Percentiles rank a stretch among this genome's conserved stretches.
phyloP scores from a whole-genome alignment of 768 basidiomycete genomes.

The Tulasnella sp. region DNA sequence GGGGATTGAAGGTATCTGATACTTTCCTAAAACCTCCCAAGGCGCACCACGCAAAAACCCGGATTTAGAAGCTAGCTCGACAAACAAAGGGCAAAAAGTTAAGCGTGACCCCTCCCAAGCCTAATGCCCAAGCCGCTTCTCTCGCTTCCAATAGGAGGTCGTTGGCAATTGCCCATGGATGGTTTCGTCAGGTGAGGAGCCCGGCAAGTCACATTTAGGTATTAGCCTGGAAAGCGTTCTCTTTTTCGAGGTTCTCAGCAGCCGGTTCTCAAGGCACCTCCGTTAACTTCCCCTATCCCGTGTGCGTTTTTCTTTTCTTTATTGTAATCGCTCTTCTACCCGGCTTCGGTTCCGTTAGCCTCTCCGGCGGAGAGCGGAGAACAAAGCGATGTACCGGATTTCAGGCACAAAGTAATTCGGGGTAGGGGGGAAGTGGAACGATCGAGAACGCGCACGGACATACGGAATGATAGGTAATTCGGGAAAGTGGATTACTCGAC shows the following conservation, averaged over 20 bases:
- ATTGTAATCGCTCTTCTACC: not conserved
- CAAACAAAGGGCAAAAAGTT: constrained; percentile 2
- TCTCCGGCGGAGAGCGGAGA: constrained; percentile 19
- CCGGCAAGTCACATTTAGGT: constrained; percentile 17
- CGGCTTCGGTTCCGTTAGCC: constrained; percentile 1
- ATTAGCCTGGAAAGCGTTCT: not conserved
- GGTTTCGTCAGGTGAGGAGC: not conserved
- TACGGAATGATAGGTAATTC: not conserved
- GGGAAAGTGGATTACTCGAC: constrained; percentile 7
- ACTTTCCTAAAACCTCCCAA: not conserved
- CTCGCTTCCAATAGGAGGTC: constrained; percentile 3
- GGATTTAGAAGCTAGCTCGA: not conserved
- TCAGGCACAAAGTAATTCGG: constrained; percentile 4
- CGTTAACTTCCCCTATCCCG: not conserved
- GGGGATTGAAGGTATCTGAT: constrained; percentile 14
- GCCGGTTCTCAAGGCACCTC: not conserved
- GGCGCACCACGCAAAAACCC: not conserved
- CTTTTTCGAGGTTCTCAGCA: not conserved
- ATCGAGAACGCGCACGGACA: not conserved
- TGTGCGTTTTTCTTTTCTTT: not conserved
- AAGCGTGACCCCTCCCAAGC: not conserved
- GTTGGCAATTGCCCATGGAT: not conserved
- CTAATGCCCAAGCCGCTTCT: not conserved
- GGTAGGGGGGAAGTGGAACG: not conserved
- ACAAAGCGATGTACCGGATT: not conserved